Evolutionary conservation across 2,329 filamentous ascomycete genomes (phyloP), one percentile per base, ranked within the genome.

Genomic region (Ilyonectria robusta): DNA sequence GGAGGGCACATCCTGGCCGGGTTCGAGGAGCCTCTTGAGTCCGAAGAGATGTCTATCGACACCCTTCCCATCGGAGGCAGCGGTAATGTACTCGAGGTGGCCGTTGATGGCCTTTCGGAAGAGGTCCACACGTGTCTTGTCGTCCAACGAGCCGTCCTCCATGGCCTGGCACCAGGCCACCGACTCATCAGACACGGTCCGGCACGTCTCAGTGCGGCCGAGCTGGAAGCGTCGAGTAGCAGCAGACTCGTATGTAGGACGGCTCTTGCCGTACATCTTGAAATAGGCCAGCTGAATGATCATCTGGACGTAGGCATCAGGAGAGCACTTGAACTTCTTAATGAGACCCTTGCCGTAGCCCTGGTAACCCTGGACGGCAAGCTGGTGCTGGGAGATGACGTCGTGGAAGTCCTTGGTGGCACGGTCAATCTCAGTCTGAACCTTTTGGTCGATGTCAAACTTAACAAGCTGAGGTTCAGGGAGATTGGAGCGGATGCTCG

Each of bases 261-360:
- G 89, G 87, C 95, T 98, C 87, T 95, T 94, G 86, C 96, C 96
- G 83, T 97, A 97, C 94, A 99, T 98, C 85, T 98, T 98, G 88
- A 92, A 92, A 87, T 99, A 99, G 44, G 96, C 96, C 59, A 98
- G 90, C 83, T 99, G 96, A 81, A 99, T 99, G 81, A 98, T 86
- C 94, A 99, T 96, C 84, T 99, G 96, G 47, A 98, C 94, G 81
- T 97, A 99, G 35, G 95, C 96, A 77, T 99, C 97, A 33, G 96
- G 96, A 29, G 93, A 97, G 89, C 94, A 97, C 85, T 94, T 97
- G 91, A 99, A 98, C 83, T 97, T 97, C 91, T 99, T 99, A 87
- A 99, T 98, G 69, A 99, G 86, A 29, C 94, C 94, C 86, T 99
- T 99, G 81, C 96, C 96, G 81, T 99, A 99, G 76, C 92, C 95